Evolutionary conservation across 495 filamentous ascomycete genomes (phyloP).

Genomic region (Lentithecium fluviatile): DNA sequence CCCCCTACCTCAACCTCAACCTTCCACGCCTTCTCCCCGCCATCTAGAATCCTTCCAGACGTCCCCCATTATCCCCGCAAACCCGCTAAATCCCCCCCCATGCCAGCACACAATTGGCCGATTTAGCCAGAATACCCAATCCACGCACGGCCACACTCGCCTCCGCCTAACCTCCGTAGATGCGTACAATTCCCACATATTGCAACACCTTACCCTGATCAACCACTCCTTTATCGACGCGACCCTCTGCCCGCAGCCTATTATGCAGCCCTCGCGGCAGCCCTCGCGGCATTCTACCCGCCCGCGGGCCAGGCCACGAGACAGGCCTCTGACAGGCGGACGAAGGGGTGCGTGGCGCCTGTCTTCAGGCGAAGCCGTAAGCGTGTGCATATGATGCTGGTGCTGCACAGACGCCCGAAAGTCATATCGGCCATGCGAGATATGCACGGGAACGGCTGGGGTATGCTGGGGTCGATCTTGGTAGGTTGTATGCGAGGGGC

Average conservation of each 20-base stretch:
- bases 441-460: constrained; percentile 1
- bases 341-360: constrained; percentile 9
- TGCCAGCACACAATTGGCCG: no score
- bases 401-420: constrained; percentile 24
- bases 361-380: background rate
- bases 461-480: constrained; percentile 23
- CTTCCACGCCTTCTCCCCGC: no score
- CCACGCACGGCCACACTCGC: no score
- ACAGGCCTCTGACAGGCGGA: no score
- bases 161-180: background rate
- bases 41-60: no score
- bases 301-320: background rate
- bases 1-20: no score
- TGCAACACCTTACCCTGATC: background rate
- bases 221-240: constrained; percentile 15
- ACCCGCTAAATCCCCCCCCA: no score
- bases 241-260: constrained; percentile 15
- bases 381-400: background rate
- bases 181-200: background rate
- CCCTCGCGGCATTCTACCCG: constrained; percentile 17
- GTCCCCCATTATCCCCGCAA: no score
- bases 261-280: no score
- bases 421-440: constrained; percentile 12
- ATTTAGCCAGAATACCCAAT: no score
- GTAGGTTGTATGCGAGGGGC: constrained; percentile 11